A percentile compares a stretch with the other conserved stretches of the same genome.
These are phyloP conservation scores for Albugo laibachii DNA, from an alignment of 352 stramenopile genomes.

Conservation along the genomic window DNA sequence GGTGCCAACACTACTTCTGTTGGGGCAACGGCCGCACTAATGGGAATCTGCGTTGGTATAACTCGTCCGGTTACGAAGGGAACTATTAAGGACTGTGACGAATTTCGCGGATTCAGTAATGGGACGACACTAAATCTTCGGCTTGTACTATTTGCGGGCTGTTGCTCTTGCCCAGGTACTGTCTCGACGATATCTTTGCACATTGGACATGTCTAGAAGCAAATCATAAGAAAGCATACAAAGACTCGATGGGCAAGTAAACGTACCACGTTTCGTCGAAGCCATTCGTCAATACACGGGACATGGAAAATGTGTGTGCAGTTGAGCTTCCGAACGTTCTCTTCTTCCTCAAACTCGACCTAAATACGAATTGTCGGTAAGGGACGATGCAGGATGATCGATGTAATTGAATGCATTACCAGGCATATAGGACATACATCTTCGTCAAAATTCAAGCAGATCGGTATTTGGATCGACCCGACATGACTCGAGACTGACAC, in stretches of 20 bases:
- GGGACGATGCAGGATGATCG: neutral
- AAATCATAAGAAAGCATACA: neutral
- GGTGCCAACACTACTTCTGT: conserved; percentile 1
- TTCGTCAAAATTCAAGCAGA: neutral
- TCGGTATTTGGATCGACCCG: neutral
- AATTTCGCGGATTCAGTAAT: too few species aligned
- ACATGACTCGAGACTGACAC: neutral
- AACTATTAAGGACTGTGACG: too few species aligned
- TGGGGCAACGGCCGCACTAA: neutral
- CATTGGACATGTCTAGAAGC: conserved; percentile 27
- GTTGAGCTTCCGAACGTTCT: conserved; percentile 18
- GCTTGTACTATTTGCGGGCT: too few species aligned
- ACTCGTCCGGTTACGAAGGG: too few species aligned
- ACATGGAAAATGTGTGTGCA: conserved; percentile 83
- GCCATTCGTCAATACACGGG: conserved; percentile 77
- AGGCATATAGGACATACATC: neutral
- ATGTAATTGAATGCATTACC: neutral
- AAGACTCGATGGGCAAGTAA: neutral
- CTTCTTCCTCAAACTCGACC: neutral
- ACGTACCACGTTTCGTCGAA: conserved; percentile 58
- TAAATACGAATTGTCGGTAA: neutral
- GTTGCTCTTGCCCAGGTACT: too few species aligned
- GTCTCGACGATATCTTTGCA: conserved; percentile 56
- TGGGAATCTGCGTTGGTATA: too few species aligned
- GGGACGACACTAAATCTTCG: too few species aligned